phyloP scores from a whole-genome alignment of 805 yeast species.

The Pichia scutulata region DNA sequence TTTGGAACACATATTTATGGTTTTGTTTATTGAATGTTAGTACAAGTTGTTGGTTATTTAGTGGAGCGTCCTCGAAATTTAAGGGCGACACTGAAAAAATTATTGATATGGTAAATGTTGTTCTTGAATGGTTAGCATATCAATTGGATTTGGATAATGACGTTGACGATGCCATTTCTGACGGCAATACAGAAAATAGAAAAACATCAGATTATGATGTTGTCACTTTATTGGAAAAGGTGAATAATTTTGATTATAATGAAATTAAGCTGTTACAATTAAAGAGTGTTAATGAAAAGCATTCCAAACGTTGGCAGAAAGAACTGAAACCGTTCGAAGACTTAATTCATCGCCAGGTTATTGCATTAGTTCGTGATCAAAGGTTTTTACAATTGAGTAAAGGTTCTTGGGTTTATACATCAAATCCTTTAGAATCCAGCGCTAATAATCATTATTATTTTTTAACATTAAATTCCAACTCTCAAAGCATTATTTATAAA shows the following conservation, averaged over 20 bases:
- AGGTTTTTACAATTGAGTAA: slow-evolving; percentile 61
- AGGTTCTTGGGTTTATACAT: slow-evolving; percentile 77
- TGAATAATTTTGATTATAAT: slow-evolving; percentile 30
- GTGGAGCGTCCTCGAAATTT: slow-evolving; percentile 7
- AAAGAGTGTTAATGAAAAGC: slow-evolving; percentile 30
- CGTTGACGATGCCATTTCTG: not conserved
- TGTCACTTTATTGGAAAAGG: slow-evolving; percentile 8
- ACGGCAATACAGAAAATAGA: not conserved
- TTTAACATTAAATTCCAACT: slow-evolving; percentile 59
- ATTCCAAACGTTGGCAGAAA: slow-evolving; percentile 36
- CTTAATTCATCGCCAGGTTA: slow-evolving; percentile 47
- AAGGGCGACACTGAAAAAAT: slow-evolving; percentile 9
- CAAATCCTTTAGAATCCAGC: slow-evolving; percentile 35
- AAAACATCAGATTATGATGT: slow-evolving; percentile 1
- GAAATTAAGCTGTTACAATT: slow-evolving; percentile 52
- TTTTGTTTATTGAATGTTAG: slow-evolving; percentile 9
- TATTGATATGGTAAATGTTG: slow-evolving; percentile 2
- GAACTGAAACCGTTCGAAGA: slow-evolving; percentile 42
- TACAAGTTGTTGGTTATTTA: slow-evolving; percentile 12
- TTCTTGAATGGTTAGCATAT: slow-evolving; percentile 7
- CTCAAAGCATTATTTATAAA: slow-evolving; percentile 51
- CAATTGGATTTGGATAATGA: not conserved
- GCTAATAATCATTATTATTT: slow-evolving; percentile 31
- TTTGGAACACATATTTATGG: slow-evolving; percentile 13
- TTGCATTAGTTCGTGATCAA: slow-evolving; percentile 68